Evolutionary conservation across 306 rosid genomes (phyloP).

Genomic region (Vigna hirtella): DNA sequence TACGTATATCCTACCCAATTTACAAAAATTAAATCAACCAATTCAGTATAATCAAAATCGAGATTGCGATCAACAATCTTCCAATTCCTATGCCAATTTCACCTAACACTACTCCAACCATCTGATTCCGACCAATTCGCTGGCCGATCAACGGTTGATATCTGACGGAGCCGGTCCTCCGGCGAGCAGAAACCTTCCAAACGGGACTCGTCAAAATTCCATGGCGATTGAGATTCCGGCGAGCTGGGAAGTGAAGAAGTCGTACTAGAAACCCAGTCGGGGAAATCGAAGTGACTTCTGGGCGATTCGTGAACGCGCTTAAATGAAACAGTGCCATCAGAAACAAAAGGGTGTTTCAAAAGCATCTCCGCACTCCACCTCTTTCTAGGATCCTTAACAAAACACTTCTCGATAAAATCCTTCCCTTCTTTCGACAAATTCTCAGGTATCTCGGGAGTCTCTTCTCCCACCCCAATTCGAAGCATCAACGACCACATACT

Average conservation of each 20-base stretch:
- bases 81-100: constrained; percentile 19
- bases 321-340: constrained; percentile 43
- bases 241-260: constrained; percentile 33
- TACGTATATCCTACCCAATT: constrained; percentile 34
- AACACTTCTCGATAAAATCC: constrained; percentile 76
- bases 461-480: constrained; percentile 75
- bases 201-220: constrained; percentile 38
- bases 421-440: constrained; percentile 69
- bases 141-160: constrained; percentile 45
- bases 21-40: constrained; percentile 32
- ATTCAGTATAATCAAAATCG: constrained; percentile 37
- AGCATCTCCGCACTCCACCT: constrained; percentile 98
- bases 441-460: constrained; percentile 66
- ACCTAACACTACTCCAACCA: constrained; percentile 70
- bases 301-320: constrained; percentile 51
- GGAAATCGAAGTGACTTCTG: constrained; percentile 77
- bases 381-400: constrained; percentile 67
- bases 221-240: constrained; percentile 41
- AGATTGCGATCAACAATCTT: constrained; percentile 13
- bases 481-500: constrained; percentile 60
- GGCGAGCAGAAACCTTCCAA: constrained; percentile 25
- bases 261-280: constrained; percentile 68
- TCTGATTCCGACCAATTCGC: constrained; percentile 60
- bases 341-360: constrained; percentile 67
- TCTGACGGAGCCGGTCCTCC: constrained; percentile 49